A percentile compares a stretch with the other conserved stretches of the same genome.
phyloP scores from a whole-genome alignment of 1,139 yeast genomes.

The Lodderomyces elongisporus region DNA sequence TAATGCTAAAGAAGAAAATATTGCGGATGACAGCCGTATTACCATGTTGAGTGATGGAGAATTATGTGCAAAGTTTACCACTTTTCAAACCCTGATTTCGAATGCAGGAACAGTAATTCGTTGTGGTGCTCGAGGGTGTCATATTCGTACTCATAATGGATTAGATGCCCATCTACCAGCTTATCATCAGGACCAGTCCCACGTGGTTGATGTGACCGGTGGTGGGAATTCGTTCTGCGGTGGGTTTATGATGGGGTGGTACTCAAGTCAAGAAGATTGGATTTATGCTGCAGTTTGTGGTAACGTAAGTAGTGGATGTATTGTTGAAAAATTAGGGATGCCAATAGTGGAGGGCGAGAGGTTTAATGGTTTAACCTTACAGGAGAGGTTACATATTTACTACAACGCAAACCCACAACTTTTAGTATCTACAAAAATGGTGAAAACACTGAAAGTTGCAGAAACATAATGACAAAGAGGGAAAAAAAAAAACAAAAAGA shows the following conservation, averaged over 20 bases:
- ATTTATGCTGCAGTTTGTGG: conserved; percentile 60
- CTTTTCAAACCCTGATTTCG: conserved; percentile 27
- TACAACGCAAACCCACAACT: conserved; percentile 9
- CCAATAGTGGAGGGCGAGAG: conserved; percentile 35
- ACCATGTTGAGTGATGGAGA: conserved; percentile 18
- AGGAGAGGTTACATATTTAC: conserved; percentile 28
- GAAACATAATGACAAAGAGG: too few species aligned
- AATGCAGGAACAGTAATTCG: conserved; percentile 55
- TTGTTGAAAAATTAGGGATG: conserved; percentile 73
- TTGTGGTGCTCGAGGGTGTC: conserved; percentile 69
- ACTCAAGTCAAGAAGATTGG: conserved; percentile 46
- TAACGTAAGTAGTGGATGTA: conserved; percentile 71
- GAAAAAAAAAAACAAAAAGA: too few species aligned
- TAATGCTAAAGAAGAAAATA: conserved; percentile 3
- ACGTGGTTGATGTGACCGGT: conserved; percentile 85
- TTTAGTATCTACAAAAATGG: too few species aligned
- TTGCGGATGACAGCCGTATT: too few species aligned
- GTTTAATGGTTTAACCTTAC: conserved; percentile 53
- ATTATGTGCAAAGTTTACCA: conserved; percentile 40
- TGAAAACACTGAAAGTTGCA: too few species aligned
- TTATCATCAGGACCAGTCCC: conserved; percentile 50
- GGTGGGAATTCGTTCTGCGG: conserved; percentile 92
- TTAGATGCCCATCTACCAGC: conserved; percentile 55
- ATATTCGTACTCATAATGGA: conserved; percentile 16
- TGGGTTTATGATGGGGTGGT: conserved; percentile 62